Evolutionary conservation across 495 filamentous ascomycete genomes (phyloP).

Genomic region (Collariella sp.): DNA sequence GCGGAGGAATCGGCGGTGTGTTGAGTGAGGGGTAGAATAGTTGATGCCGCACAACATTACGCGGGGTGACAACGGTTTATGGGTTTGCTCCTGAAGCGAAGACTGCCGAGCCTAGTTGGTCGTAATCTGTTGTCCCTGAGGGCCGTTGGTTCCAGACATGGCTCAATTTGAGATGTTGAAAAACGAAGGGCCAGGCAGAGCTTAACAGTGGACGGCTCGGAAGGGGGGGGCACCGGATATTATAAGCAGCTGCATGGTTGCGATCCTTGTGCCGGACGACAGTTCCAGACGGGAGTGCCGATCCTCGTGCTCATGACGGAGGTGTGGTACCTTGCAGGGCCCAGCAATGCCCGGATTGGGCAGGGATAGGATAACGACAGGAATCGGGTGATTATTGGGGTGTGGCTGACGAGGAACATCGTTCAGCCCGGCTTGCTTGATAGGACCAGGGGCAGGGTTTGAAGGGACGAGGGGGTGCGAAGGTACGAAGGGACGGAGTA

Average conservation of each 20-base stretch:
- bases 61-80: not conserved
- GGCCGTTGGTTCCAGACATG: not conserved
- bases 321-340: conserved; percentile 10
- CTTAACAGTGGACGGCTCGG: not conserved
- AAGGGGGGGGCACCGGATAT: not conserved
- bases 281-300: not conserved
- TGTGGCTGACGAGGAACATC: conserved; percentile 1
- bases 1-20: conserved; percentile 20
- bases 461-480: not conserved
- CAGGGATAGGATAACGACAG: not conserved
- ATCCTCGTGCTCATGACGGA: conserved; percentile 3
- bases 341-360: not conserved
- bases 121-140: not conserved
- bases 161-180: not conserved
- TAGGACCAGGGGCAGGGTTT: not conserved
- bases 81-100: not conserved
- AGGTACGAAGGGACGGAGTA: too few relatives aligned
- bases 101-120: not conserved
- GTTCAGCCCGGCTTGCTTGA: not conserved
- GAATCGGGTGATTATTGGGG: not conserved
- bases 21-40: conserved; percentile 4
- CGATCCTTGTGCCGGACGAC: conserved; percentile 2
- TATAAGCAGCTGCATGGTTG: not conserved
- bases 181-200: not conserved
- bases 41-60: conserved; percentile 23